Evolutionary conservation across 768 basidiomycete genomes (phyloP).

Genomic region (Auricularia sp.): DNA sequence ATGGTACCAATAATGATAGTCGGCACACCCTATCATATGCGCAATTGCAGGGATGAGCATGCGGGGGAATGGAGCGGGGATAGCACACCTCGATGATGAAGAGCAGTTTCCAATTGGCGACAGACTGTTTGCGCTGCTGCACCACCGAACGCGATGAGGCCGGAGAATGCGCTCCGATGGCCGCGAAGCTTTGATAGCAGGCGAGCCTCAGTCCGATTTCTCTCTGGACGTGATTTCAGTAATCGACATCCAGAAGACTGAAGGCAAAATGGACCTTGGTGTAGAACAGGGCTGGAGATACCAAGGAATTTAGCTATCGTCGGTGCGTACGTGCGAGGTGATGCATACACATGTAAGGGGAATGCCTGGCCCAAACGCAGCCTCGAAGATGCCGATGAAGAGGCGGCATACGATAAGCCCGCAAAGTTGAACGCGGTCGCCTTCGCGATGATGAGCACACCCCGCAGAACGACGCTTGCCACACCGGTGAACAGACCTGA

Average conservation of each 20-base stretch:
- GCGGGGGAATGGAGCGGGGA: no score
- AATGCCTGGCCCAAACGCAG: conserved; percentile 52
- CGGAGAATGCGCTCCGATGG: conserved; percentile 76
- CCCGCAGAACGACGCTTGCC: no score
- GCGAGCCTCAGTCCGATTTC: conserved; percentile 71
- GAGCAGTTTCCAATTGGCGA: no score
- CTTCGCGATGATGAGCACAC: no score
- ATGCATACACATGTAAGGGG: no score
- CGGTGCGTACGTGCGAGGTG: no score
- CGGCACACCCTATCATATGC: conserved; percentile 46
- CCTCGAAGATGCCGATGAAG: conserved; percentile 64
- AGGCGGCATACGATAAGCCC: conserved; percentile 39
- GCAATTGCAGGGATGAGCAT: neutral
- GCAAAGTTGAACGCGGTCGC: no score
- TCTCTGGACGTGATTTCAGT: conserved; percentile 53
- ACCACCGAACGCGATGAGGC: conserved; percentile 76
- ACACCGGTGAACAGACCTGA: conserved; percentile 34
- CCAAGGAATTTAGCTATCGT: no score
- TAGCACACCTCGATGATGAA: no score
- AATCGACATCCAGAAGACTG: conserved; percentile 30
- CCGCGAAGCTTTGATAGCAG: conserved; percentile 77
- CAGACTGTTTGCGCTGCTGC: conserved; percentile 39
- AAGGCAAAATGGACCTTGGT: no score
- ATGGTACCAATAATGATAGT: conserved; percentile 52
- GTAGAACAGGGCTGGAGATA: no score